These are phyloP conservation scores for Kokia cookei DNA, from an alignment of 441 rosid genomes.

Conservation along the genomic window DNA sequence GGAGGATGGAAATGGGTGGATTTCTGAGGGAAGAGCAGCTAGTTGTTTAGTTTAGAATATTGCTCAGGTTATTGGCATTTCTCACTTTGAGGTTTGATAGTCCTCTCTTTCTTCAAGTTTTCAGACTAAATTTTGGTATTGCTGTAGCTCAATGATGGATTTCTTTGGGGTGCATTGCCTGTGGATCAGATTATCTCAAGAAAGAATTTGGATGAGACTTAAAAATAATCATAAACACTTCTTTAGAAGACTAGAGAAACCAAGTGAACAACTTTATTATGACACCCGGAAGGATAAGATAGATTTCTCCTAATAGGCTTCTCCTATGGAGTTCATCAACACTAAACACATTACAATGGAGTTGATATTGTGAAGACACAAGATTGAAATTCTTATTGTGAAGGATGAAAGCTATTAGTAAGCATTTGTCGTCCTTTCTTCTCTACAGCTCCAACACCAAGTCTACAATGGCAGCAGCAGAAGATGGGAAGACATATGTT, in stretches of 20 bases:
- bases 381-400: neutral
- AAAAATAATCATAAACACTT: neutral
- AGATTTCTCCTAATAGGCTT: conserved; percentile 18
- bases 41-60: conserved; percentile 24
- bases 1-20: conserved; percentile 96
- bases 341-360: conserved; percentile 25
- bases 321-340: conserved; percentile 18
- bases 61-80: neutral
- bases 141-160: neutral
- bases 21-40: conserved; percentile 48
- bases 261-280: conserved; percentile 23
- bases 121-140: neutral
- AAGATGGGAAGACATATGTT: conserved; percentile 21
- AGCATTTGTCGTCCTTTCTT: conserved; percentile 20
- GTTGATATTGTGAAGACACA: conserved; percentile 22
- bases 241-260: conserved; percentile 15
- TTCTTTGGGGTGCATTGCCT: neutral
- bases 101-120: neutral
- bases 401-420: neutral
- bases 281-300: conserved; percentile 21
- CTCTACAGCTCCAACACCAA: conserved; percentile 88
- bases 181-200: neutral
- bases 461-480: conserved; percentile 40
- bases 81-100: neutral
- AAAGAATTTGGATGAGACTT: conserved; percentile 1